Conservation (phyloP, 2,329 filamentous ascomycete species). For the Exserohilum turcica region DNA sequence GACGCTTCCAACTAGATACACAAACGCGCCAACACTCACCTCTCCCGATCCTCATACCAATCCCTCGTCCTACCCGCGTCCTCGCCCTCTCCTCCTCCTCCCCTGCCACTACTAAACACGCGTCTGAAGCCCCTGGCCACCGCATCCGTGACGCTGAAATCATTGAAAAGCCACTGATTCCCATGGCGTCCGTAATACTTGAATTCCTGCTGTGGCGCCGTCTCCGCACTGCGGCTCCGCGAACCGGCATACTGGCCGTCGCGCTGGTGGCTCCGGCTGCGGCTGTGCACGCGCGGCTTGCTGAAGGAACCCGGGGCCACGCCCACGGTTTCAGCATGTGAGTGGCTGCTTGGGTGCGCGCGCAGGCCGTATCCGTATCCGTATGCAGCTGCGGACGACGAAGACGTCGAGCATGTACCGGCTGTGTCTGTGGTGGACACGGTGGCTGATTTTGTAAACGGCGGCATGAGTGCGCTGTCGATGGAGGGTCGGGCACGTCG, state of each 20-base stretch:
- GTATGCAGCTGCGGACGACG: too few relatives aligned
- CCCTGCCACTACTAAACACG: constrained; percentile 28
- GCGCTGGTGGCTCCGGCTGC: constrained; percentile 24
- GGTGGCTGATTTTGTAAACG: constrained; percentile 37
- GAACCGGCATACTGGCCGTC: constrained; percentile 18
- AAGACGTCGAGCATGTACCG: constrained; percentile 18
- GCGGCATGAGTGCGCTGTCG: constrained; percentile 20
- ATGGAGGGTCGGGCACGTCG: constrained; percentile 38
- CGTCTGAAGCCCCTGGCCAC: constrained; percentile 39
- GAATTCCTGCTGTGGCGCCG: constrained; percentile 29
- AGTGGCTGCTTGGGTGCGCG: constrained; percentile 28
- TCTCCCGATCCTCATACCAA: constrained; percentile 20
- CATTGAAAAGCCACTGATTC: constrained; percentile 48
- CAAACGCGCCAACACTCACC: too few relatives aligned
- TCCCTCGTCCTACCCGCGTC: too few relatives aligned
- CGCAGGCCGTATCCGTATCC: too few relatives aligned
- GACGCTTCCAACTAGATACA: too few relatives aligned
- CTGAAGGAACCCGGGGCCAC: constrained; percentile 34
- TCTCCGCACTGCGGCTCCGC: constrained; percentile 3
- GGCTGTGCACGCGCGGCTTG: constrained; percentile 30
- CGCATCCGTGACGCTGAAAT: constrained; percentile 43
- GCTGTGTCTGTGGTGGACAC: constrained; percentile 29
- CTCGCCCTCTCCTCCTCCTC: background rate
- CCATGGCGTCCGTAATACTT: constrained; percentile 45
- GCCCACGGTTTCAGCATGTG: constrained; percentile 24